Conservation (phyloP, 345 rosid species). For the Hibiscus tridactylites region DNA sequence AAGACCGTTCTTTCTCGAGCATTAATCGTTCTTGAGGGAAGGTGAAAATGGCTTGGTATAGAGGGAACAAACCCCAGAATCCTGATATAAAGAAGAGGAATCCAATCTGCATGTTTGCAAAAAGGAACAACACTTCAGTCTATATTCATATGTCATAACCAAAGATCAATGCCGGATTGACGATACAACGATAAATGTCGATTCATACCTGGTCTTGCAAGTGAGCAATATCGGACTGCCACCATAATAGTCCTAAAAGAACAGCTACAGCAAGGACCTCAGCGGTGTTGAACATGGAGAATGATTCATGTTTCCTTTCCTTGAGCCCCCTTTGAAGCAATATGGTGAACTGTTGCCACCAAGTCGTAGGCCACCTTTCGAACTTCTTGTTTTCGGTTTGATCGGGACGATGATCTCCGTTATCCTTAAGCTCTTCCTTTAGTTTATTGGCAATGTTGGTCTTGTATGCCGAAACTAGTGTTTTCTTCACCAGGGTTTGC, state of each 20-base stretch:
- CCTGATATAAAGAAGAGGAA: constrained; percentile 56
- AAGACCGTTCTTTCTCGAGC: constrained; percentile 80
- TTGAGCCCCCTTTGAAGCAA: constrained; percentile 41
- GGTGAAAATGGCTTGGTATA: constrained; percentile 67
- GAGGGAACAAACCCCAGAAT: constrained; percentile 67
- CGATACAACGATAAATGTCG: background rate
- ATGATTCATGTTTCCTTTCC: constrained; percentile 36
- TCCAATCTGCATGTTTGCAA: constrained; percentile 43
- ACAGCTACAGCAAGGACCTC: constrained; percentile 31
- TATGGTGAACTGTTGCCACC: constrained; percentile 51
- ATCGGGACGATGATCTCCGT: background rate
- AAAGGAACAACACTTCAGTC: background rate
- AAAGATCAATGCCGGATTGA: background rate
- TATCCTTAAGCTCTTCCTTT: constrained; percentile 19
- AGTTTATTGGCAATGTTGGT: constrained; percentile 19
- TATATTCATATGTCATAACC: background rate
- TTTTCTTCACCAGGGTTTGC: constrained; percentile 21
- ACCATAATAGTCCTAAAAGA: constrained; percentile 38
- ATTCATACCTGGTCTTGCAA: constrained; percentile 63
- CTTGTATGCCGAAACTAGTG: constrained; percentile 32
- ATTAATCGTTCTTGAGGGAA: constrained; percentile 73
- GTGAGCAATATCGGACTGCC: constrained; percentile 35
- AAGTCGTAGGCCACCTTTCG: constrained; percentile 34
- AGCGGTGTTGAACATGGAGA: constrained; percentile 28
- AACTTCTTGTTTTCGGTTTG: constrained; percentile 12